A percentile compares a stretch with the other conserved stretches of the same genome.
These are phyloP conservation scores for Graphium sp. DNA, from an alignment of 2,329 filamentous ascomycete genomes.

Conservation along the genomic window DNA sequence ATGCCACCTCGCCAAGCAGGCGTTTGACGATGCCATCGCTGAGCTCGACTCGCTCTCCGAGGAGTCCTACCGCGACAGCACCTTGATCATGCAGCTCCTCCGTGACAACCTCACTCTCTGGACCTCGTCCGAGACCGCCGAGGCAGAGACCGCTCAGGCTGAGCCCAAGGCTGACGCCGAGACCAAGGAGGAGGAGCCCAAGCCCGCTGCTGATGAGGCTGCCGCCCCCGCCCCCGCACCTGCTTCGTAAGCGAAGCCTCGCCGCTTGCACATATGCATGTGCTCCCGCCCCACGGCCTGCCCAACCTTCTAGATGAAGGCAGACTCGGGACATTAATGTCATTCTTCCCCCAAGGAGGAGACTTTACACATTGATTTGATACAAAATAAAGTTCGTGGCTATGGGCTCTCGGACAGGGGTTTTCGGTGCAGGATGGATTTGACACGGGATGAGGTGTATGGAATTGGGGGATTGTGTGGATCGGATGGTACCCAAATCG, in stretches of 20 bases:
- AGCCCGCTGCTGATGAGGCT: conserved; percentile 25
- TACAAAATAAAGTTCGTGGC: too few relatives aligned
- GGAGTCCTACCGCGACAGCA: conserved; percentile 98
- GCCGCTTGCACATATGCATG: background rate
- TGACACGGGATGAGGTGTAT: too few relatives aligned
- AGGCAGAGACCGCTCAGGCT: conserved; percentile 50
- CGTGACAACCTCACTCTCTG: conserved; percentile 96
- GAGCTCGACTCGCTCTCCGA: conserved; percentile 96
- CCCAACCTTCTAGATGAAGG: background rate
- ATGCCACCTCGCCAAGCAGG: conserved; percentile 97
- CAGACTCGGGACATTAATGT: background rate
- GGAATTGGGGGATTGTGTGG: too few relatives aligned
- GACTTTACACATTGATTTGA: too few relatives aligned
- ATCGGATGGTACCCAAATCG: too few relatives aligned
- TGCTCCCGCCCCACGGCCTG: background rate
- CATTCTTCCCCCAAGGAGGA: too few relatives aligned
- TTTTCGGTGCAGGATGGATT: too few relatives aligned
- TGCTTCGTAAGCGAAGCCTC: background rate
- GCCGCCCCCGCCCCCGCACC: conserved; percentile 19
- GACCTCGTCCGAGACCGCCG: conserved; percentile 83
- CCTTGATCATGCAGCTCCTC: conserved; percentile 97
- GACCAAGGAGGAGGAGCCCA: conserved; percentile 23
- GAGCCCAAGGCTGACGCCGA: conserved; percentile 30
- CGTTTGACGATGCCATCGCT: conserved; percentile 95
- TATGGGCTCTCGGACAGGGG: too few relatives aligned